These are phyloP conservation scores for Chenopodium album DNA, from an alignment of 148 eudicot genomes.

Conservation along the genomic window DNA sequence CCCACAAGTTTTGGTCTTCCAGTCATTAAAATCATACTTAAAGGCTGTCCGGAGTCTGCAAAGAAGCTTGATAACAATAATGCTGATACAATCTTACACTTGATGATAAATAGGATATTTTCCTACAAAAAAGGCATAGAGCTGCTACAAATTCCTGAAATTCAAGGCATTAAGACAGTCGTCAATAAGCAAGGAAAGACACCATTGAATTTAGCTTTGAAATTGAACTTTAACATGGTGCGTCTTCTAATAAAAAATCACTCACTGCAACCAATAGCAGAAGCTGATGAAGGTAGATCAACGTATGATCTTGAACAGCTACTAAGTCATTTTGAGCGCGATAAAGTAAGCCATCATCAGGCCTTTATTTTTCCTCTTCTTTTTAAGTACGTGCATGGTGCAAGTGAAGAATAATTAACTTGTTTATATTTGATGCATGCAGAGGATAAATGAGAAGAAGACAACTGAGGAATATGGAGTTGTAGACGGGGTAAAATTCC, in stretches of 20 bases:
- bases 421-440: background rate
- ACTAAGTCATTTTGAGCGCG: too few relatives aligned
- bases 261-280: too few relatives aligned
- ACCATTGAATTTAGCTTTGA: constrained; percentile 10
- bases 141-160: background rate
- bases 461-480: constrained; percentile 5
- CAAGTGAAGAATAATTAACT: too few relatives aligned
- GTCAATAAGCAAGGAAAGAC: background rate
- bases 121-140: background rate
- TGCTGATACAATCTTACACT: background rate
- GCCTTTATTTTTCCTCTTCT: too few relatives aligned
- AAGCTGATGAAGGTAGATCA: too few relatives aligned
- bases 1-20: background rate
- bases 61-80: background rate
- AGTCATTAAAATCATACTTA: background rate
- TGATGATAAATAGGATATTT: background rate
- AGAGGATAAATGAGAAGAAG: background rate
- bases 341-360: too few relatives aligned
- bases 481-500: background rate
- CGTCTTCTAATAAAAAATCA: background rate
- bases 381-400: too few relatives aligned
- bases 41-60: background rate
- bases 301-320: too few relatives aligned
- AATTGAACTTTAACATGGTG: background rate
- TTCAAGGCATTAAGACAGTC: background rate